Base-by-base conservation (phyloP, 2,329 filamentous ascomycete species). In the Thermoascus crustaceus region DNA sequence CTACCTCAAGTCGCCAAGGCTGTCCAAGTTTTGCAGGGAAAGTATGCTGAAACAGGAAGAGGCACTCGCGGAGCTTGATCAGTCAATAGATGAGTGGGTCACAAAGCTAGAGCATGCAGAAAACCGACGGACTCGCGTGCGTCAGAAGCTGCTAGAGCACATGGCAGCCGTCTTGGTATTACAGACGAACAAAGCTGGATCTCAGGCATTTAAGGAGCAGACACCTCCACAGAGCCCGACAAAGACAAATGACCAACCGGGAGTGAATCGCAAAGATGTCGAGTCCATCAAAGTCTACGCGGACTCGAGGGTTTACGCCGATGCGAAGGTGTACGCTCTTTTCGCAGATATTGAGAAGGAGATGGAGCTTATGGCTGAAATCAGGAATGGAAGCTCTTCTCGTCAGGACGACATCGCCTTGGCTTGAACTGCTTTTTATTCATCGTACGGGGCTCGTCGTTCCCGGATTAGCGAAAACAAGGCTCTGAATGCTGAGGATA, bases 101-200 rank as follows among this genome's bases (percentile, higher is more conserved):
- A 69, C 64, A 47, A 88, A 88, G 63, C 72, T 88, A n/a, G 84
- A 88, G 52, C 74, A 81, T 43, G 81, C 82, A 7, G 84, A 89
- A 58, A 85, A 87, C 54, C 72, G 84, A 50, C 77, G 83, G 25
- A 80, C 78, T 10, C 72, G 81, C 5, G 77, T 89, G 29, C 75
- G 82, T 23, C 82, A 88, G 55, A 89, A 87, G 67, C 67, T 89
- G 8, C 72, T 89, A 3, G 83, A 89, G 59, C 84, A 89, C 52
- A 78, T 88, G 34, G 83, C 82, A 10, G 80, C 82, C 2, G 64
- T 29, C 18, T 29, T 75, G 34, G 75, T 74, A 5, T 64, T 82
- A 8, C 57, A 34, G 39, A 47, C 26, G 47, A 56, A 13, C 46
- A n/a, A n/a, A n/a, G 32, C 35, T n/a, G 31, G 34, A 18, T 32